Percentiles rank a stretch among this genome's conserved stretches.
phyloP scores from a whole-genome alignment of 768 basidiomycete genomes.

The Pisolithus albus region DNA sequence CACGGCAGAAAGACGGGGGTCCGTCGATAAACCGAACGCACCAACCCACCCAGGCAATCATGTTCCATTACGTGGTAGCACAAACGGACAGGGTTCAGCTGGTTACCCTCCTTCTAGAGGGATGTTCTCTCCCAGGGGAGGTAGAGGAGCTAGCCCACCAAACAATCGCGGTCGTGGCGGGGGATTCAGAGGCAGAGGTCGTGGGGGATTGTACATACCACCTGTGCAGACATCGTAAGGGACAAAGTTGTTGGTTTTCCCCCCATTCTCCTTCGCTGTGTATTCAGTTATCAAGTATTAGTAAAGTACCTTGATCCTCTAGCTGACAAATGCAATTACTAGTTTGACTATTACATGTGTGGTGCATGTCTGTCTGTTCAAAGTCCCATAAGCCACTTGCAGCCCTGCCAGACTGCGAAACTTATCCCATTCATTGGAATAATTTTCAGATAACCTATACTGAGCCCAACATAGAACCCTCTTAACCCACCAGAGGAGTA shows the following conservation, averaged over 20 bases:
- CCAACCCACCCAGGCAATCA: not conserved
- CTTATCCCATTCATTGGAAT: conserved; percentile 95
- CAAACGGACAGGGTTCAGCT: conserved; percentile 25
- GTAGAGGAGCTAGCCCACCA: conserved; percentile 25
- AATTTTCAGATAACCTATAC: conserved; percentile 90
- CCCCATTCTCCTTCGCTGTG: not conserved
- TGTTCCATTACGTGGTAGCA: conserved; percentile 18
- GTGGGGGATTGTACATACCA: conserved; percentile 11
- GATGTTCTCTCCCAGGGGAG: conserved; percentile 19
- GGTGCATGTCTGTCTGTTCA: conserved; percentile 12
- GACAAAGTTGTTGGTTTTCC: no score
- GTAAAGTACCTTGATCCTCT: no score
- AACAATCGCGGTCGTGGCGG: conserved; percentile 29
- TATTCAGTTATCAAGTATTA: no score
- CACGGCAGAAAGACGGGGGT: not conserved
- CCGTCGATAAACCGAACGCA: not conserved
- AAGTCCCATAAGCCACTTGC: conserved; percentile 23
- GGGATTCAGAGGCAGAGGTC: conserved; percentile 28
- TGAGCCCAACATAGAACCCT: conserved; percentile 88
- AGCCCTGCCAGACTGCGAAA: conserved; percentile 79
- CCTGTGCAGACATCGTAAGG: conserved; percentile 9
- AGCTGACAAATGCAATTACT: no score
- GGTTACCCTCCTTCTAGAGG: conserved; percentile 18
- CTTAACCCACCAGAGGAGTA: conserved; percentile 67
- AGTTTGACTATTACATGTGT: no score